Evolutionary conservation across 1,284 basidiomycete genomes (phyloP), one percentile per base, ranked within the genome.

Genomic region (Gymnopus androsaceus): DNA sequence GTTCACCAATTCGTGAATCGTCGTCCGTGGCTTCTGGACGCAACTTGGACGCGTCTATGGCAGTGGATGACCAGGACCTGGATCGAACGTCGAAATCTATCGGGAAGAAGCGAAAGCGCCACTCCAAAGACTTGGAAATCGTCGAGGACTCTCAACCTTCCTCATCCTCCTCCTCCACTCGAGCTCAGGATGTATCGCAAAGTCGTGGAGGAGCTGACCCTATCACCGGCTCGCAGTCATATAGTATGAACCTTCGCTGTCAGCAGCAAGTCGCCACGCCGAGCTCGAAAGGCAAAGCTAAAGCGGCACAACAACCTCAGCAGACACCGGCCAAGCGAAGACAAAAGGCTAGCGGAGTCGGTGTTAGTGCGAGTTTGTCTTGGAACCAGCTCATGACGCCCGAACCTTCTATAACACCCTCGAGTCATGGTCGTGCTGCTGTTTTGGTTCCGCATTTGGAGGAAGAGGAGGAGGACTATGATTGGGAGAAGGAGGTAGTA

Each of bases 331-430:
- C 17, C 19, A 49, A 25, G 15, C 28, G 31, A 25, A 5, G 33
- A 21, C 17, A 11, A 12, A 23, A 36, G 21, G 33, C 33, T 3
- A 48, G 8, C 15, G 30, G 4, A 21, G 14, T 23, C 17, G 36
- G 9, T 19, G 33, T 30, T 23, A 42, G 37, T 25, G 15, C 33
- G 27, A 25, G 23, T 25, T 25, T 48, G 27, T 23, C n/a, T n/a
- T 50, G 50, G 31, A 56, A 54, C 47, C 58, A 59, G n/a, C 54
- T 59, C 36, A 51, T 56, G 50, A 59, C 58, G 25, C 58, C 58
- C 23, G 54, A 40, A 34, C 58, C 58, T 8, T 56, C 58, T 6
- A 19, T 34, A 25, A 17, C 40, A n/a, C 28, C 33, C 12, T 41
- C 42, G 8, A 51, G 48, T 28, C 48, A 50, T 21, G 47, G 33